Base-by-base conservation (phyloP, 495 filamentous ascomycete genomes). In the Hypoxylon rickii region DNA sequence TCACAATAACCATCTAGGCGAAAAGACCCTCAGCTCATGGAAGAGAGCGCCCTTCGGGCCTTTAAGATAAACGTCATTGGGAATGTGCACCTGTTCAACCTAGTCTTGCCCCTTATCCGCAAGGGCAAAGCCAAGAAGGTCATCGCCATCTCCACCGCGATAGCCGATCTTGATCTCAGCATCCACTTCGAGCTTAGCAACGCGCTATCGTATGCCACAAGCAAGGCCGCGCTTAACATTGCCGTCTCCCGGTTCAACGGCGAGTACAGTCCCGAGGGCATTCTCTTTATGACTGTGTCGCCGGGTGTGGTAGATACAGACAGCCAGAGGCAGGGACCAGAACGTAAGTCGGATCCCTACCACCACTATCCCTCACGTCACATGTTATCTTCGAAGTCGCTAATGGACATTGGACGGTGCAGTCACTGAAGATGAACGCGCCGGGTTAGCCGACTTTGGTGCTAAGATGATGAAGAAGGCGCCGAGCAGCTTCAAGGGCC, bases 61-160 rank as follows among this genome's bases (percentile, higher is more conserved):
- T 75, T 76, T 55, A 52, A 73, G 19, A 63, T 66, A 29, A 86
- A 83, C 53, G 60, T 72, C 20, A 17, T 79, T 45, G 79, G 74
- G 19, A 71, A 72, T 29, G 66, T 84, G 62, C 72, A 84, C 50
- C 65, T 80, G 1, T 75, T 78, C 61, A 79, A 80, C 62, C 44
- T 72, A n/a, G 85, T 81, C 66, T 22, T 81, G 2, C 79, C 82
- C 3, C 70, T 84, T 0, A 70, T 85, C 54, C 62, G 67, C 2
- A 68, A 71, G n/a, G 79, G 80, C 20, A 58, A 64, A 8, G 57
- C 19, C 19, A 85, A 84, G 64, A 86, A 86, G 52, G 72, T 84
- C 44, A 73, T 86, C 45, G 44, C 74, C 19, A 76, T 86, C 20
- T 78, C 79, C 7, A 74, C 61, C 8, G 83, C 79, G 20, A 19